A percentile compares a stretch with the other conserved stretches of the same genome.
phyloP scores from a whole-genome alignment of 352 stramenopile genomes.

The Phytophthora cactorum region DNA sequence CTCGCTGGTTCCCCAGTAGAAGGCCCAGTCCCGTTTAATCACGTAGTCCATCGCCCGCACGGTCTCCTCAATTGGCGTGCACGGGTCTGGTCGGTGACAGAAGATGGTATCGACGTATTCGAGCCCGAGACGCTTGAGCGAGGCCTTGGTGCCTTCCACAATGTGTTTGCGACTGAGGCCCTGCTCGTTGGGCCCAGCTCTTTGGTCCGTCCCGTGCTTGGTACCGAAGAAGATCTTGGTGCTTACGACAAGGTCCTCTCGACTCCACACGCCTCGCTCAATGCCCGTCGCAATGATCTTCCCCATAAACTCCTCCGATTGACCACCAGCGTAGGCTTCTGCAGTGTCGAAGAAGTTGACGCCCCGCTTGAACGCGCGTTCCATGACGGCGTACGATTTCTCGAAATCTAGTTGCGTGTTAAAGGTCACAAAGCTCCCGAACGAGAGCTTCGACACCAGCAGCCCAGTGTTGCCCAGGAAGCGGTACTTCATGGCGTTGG shows the following conservation, averaged over 20 bases:
- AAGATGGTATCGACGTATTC: slow-evolving; percentile 66
- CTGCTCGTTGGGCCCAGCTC: slow-evolving; percentile 33
- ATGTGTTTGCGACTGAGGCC: slow-evolving; percentile 49
- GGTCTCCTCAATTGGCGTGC: slow-evolving; percentile 61
- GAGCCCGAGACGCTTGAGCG: slow-evolving; percentile 47
- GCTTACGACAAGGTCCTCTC: slow-evolving; percentile 66
- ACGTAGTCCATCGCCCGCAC: slow-evolving; percentile 68
- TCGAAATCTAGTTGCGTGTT: slow-evolving; percentile 53
- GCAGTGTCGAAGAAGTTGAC: slow-evolving; percentile 79
- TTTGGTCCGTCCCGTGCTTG: slow-evolving; percentile 20
- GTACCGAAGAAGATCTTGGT: slow-evolving; percentile 73
- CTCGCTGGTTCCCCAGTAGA: slow-evolving; percentile 69
- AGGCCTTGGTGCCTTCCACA: slow-evolving; percentile 44
- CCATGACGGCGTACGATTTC: slow-evolving; percentile 59
- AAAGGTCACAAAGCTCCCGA: slow-evolving; percentile 57
- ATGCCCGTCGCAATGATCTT: slow-evolving; percentile 54
- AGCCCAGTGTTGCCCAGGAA: slow-evolving; percentile 55
- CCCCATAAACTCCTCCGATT: slow-evolving; percentile 59
- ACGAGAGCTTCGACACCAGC: slow-evolving; percentile 55
- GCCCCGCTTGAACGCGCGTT: slow-evolving; percentile 53
- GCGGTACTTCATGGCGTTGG: slow-evolving; percentile 51
- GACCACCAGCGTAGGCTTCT: slow-evolving; percentile 52
- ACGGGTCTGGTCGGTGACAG: slow-evolving; percentile 54
- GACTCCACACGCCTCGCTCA: slow-evolving; percentile 43
- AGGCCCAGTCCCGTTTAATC: slow-evolving; percentile 30